Conservation (phyloP, 108 stramenopile species). For the Chaetoceros tenuissimus region DNA sequence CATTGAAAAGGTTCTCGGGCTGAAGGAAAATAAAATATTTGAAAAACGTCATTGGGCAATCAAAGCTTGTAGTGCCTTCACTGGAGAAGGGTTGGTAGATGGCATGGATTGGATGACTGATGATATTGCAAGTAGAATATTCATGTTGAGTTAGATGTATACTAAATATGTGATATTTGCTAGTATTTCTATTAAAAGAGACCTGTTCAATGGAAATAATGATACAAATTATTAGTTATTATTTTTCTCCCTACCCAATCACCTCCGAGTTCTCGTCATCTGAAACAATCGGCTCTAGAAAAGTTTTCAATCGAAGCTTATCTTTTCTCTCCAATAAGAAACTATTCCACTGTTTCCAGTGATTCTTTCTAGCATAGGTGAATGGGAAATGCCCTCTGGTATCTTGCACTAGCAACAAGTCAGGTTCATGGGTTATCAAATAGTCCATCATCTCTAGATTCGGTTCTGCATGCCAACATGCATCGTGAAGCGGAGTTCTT, state of each 20-base stretch:
- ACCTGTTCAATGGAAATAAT: background rate
- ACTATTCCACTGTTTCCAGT: slow-evolving; percentile 31
- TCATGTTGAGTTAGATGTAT: slow-evolving; percentile 55
- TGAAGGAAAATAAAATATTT: slow-evolving; percentile 47
- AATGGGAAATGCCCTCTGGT: slow-evolving; percentile 42
- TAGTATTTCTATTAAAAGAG: background rate
- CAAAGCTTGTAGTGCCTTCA: slow-evolving; percentile 88
- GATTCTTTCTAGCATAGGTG: slow-evolving; percentile 35
- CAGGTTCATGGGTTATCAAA: slow-evolving; percentile 21
- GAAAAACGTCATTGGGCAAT: slow-evolving; percentile 86
- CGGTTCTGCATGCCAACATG: slow-evolving; percentile 48
- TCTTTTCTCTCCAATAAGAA: slow-evolving; percentile 18
- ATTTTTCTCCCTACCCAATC: background rate
- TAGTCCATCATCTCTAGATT: slow-evolving; percentile 16
- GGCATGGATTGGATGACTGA: slow-evolving; percentile 96
- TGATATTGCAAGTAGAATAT: slow-evolving; percentile 91
- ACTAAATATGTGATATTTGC: background rate
- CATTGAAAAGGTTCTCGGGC: slow-evolving; percentile 69
- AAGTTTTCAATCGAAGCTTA: background rate
- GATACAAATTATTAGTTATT: too few species aligned
- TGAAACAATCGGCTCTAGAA: background rate
- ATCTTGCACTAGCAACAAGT: slow-evolving; percentile 28
- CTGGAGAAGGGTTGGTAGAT: slow-evolving; percentile 85
- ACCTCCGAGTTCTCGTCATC: background rate
- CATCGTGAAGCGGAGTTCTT: slow-evolving; percentile 66